phyloP scores from a whole-genome alignment of 2,329 filamentous ascomycete species.

The Neodidymelliopsis sp. region DNA sequence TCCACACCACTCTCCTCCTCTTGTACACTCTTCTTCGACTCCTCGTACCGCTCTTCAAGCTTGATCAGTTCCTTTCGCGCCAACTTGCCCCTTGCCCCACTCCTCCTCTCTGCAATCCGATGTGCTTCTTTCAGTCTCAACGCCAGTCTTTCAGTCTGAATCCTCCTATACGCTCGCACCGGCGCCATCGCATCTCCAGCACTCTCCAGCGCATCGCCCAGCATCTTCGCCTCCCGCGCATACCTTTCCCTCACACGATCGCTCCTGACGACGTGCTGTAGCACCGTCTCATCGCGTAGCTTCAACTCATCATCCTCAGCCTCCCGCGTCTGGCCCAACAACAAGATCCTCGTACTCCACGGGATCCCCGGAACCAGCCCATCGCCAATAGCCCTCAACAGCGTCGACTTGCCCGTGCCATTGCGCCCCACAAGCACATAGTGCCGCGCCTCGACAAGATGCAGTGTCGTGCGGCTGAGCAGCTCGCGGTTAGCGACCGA shows the following conservation, averaged over 20 bases:
- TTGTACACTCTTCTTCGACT: constrained; percentile 59
- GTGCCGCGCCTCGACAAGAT: constrained; percentile 73
- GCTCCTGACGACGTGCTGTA: constrained; percentile 71
- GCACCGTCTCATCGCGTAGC: constrained; percentile 56
- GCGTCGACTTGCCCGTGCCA: constrained; percentile 82
- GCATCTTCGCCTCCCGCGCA: constrained; percentile 67
- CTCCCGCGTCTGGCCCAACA: constrained; percentile 46
- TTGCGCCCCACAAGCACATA: constrained; percentile 84
- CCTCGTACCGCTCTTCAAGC: constrained; percentile 71
- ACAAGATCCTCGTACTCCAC: constrained; percentile 45
- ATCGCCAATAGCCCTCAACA: constrained; percentile 77
- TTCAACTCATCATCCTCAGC: constrained; percentile 36
- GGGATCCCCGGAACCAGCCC: constrained; percentile 75
- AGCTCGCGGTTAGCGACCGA: constrained; percentile 71
- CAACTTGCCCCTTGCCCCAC: constrained; percentile 75
- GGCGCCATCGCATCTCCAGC: constrained; percentile 64
- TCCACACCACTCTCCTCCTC: constrained; percentile 66
- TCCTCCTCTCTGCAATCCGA: constrained; percentile 76
- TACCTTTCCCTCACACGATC: constrained; percentile 61
- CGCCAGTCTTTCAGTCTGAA: constrained; percentile 69
- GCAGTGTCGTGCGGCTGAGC: constrained; percentile 72
- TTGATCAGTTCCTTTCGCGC: constrained; percentile 77
- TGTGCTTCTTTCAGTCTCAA: constrained; percentile 72
- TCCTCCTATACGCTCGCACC: constrained; percentile 65
- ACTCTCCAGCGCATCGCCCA: constrained; percentile 68